Percentiles rank a stretch among this genome's conserved stretches.
phyloP scores from a whole-genome alignment of 345 rosid genomes.

The Moricandia moricandioides region DNA sequence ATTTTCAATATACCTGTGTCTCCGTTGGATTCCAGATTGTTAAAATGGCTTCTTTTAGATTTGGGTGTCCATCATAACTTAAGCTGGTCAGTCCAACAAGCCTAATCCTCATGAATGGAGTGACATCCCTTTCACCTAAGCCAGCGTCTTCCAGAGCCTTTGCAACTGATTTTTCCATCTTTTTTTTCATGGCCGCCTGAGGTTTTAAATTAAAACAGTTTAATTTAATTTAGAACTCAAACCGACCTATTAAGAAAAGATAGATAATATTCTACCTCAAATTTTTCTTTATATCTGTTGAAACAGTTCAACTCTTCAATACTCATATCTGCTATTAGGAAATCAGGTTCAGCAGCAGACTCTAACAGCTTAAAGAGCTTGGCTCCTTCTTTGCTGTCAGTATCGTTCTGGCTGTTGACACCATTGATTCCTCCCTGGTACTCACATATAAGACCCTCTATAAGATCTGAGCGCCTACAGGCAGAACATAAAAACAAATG shows the following conservation, averaged over 20 bases:
- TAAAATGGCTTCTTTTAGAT: slow-evolving; percentile 65
- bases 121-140: slow-evolving; percentile 69
- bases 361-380: slow-evolving; percentile 68
- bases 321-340: slow-evolving; percentile 92
- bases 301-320: slow-evolving; percentile 70
- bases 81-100: slow-evolving; percentile 64
- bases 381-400: slow-evolving; percentile 85
- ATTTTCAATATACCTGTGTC: slow-evolving; percentile 53
- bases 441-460: slow-evolving; percentile 67
- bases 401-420: slow-evolving; percentile 46
- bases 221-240: background rate
- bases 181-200: slow-evolving; percentile 61
- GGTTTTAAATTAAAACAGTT: slow-evolving; percentile 19
- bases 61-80: slow-evolving; percentile 36
- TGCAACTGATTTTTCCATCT: slow-evolving; percentile 62
- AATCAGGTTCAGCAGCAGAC: slow-evolving; percentile 86
- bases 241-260: background rate
- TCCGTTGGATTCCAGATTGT: slow-evolving; percentile 95
- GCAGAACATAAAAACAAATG: slow-evolving; percentile 23
- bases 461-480: slow-evolving; percentile 56
- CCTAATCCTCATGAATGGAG: slow-evolving; percentile 84
- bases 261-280: slow-evolving; percentile 56
- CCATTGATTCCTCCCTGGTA: slow-evolving; percentile 49
- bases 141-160: slow-evolving; percentile 73
- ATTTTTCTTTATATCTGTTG: slow-evolving; percentile 59